These are phyloP conservation scores for Mycotypha africana DNA, from an alignment of 371 early-diverging fungal genomes.

Conservation along the genomic window DNA sequence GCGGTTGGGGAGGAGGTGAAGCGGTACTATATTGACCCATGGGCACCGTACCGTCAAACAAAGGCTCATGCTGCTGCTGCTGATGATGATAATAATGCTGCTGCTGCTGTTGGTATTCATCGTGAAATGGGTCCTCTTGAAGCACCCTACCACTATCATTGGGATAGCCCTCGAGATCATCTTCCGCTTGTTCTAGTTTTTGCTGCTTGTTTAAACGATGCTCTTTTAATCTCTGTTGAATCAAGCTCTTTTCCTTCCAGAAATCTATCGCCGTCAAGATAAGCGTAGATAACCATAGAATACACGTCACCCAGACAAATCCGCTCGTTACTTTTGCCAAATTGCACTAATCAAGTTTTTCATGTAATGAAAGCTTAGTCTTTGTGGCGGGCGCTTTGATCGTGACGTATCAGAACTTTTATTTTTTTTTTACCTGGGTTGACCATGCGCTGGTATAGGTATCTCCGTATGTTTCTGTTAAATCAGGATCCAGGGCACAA, in stretches of 20 bases:
- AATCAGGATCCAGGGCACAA: conserved; percentile 13
- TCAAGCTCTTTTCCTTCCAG: conserved; percentile 34
- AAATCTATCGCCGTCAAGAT: conserved; percentile 24
- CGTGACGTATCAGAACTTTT: too few species aligned
- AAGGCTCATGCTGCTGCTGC: too few species aligned
- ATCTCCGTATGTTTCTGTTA: conserved; percentile 10
- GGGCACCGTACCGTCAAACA: too few species aligned
- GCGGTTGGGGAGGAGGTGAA: too few species aligned
- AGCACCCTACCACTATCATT: conserved; percentile 4
- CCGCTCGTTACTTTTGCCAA: conserved; percentile 32
- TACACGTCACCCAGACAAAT: conserved; percentile 43
- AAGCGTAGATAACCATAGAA: conserved; percentile 35
- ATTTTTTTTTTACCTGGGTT: conserved; percentile 17
- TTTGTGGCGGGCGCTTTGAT: too few species aligned
- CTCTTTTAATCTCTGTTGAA: conserved; percentile 35
- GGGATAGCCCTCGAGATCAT: neutral
- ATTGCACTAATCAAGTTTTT: conserved; percentile 23
- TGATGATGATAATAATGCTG: too few species aligned
- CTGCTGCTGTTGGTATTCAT: conserved; percentile 7
- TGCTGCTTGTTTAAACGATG: conserved; percentile 34
- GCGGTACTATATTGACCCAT: too few species aligned
- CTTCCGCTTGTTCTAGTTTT: conserved; percentile 13
- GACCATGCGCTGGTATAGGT: conserved; percentile 23
- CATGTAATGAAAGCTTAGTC: neutral
- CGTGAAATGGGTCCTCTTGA: conserved; percentile 5